A percentile compares a stretch with the other conserved stretches of the same genome.
Evolutionary conservation across 2,329 filamentous ascomycete genomes (phyloP).

Genomic region (Leptographium radiaticola): DNA sequence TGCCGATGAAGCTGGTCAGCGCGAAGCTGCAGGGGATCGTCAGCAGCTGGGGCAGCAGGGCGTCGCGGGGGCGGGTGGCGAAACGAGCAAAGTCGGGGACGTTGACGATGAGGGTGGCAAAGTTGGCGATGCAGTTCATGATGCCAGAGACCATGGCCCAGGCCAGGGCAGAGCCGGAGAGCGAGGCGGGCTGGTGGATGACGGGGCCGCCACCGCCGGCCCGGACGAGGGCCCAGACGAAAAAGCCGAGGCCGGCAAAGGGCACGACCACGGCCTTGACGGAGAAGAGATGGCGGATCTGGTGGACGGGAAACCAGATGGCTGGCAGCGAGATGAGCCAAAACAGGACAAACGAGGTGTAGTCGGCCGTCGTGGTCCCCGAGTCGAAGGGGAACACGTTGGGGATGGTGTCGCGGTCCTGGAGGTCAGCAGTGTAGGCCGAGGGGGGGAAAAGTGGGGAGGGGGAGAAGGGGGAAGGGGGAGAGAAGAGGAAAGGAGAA

Average conservation of each 20-base stretch:
- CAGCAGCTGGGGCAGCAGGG: constrained; percentile 67
- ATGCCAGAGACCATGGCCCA: constrained; percentile 79
- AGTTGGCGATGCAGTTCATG: constrained; percentile 85
- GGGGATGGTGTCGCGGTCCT: constrained; percentile 16
- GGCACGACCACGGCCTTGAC: constrained; percentile 81
- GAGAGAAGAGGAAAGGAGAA: neutral
- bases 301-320: constrained; percentile 17
- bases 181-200: constrained; percentile 41
- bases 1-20: constrained; percentile 74
- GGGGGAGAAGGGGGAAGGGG: constrained; percentile 22
- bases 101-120: constrained; percentile 74
- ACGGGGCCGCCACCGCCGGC: constrained; percentile 78
- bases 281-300: constrained; percentile 32
- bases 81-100: constrained; percentile 81
- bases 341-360: constrained; percentile 15
- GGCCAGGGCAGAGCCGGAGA: constrained; percentile 33
- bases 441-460: neutral
- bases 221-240: constrained; percentile 74
- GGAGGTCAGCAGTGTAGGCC: neutral
- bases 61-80: constrained; percentile 60
- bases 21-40: constrained; percentile 61
- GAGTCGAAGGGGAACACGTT: constrained; percentile 25
- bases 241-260: constrained; percentile 68
- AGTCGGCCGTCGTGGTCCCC: constrained; percentile 18
- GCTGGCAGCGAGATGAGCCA: constrained; percentile 16